phyloP scores from a whole-genome alignment of 306 rosid genomes.

The Inga laurina region DNA sequence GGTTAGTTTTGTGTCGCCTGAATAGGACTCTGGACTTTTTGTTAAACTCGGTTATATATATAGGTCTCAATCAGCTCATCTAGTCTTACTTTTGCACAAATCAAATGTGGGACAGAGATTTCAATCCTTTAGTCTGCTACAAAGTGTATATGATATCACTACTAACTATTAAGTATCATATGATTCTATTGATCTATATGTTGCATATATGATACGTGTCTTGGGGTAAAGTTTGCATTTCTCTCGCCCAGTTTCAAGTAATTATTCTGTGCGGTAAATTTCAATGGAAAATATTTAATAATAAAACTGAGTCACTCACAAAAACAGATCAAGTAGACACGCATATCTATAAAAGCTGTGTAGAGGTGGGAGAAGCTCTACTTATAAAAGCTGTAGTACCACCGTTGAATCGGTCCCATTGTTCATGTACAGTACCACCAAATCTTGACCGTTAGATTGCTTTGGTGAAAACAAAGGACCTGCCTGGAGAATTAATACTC shows the following conservation, averaged over 20 bases:
- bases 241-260: slow-evolving; percentile 2
- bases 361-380: neutral
- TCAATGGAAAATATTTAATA: neutral
- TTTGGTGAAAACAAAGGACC: neutral
- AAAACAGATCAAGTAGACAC: neutral
- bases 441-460: neutral
- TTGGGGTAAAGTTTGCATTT: slow-evolving; percentile 1
- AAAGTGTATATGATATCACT: slow-evolving; percentile 39
- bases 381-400: neutral
- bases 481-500: neutral
- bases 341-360: neutral
- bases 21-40: neutral
- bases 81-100: neutral
- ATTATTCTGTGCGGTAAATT: neutral
- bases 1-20: neutral
- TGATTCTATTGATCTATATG: neutral
- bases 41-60: neutral
- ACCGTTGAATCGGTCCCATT: neutral
- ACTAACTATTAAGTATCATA: slow-evolving; percentile 16
- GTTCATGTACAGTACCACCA: neutral
- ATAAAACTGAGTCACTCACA: neutral
- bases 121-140: neutral
- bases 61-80: neutral
- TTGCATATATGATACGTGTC: neutral
- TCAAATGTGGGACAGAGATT: neutral